A percentile compares a stretch with the other conserved stretches of the same genome.
Conservation (phyloP, 169 alveolate genomes). For the Plasmodium gallinaceum region DNA sequence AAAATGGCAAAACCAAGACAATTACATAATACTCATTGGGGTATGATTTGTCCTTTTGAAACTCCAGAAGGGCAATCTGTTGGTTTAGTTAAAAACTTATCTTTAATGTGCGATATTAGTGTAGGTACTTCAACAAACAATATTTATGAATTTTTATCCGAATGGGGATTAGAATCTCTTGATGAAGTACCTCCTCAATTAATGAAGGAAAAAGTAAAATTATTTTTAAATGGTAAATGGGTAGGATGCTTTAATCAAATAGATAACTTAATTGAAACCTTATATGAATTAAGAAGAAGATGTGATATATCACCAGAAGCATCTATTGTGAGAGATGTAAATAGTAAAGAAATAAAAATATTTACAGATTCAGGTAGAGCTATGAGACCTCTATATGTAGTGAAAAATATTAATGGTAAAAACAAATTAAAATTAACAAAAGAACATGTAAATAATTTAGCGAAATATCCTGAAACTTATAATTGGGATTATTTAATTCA, state of each 20-base stretch:
- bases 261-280: constrained; percentile 91
- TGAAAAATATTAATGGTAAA: constrained; percentile 87
- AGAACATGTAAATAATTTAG: constrained; percentile 84
- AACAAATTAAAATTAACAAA: constrained; percentile 89
- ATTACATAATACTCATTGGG: constrained; percentile 99
- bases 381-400: constrained; percentile 98
- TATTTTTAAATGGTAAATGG: constrained; percentile 98
- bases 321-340: constrained; percentile 95
- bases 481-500: constrained; percentile 92
- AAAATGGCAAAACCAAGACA: constrained; percentile 99
- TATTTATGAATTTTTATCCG: constrained; percentile 91
- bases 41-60: constrained; percentile 99
- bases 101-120: constrained; percentile 98
- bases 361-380: constrained; percentile 99
- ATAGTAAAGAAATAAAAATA: constrained; percentile 94
- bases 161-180: constrained; percentile 92
- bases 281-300: constrained; percentile 92
- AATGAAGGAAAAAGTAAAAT: constrained; percentile 94
- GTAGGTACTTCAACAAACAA: constrained; percentile 94
- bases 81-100: constrained; percentile 99
- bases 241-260: constrained; percentile 95
- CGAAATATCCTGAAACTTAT: constrained; percentile 58
- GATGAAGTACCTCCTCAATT: constrained; percentile 91
- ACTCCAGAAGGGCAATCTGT: constrained; percentile 99
- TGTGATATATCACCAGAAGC: constrained; percentile 95